phyloP scores from a whole-genome alignment of 2,329 filamentous ascomycete species.

The Arthrobotrys megalospora region DNA sequence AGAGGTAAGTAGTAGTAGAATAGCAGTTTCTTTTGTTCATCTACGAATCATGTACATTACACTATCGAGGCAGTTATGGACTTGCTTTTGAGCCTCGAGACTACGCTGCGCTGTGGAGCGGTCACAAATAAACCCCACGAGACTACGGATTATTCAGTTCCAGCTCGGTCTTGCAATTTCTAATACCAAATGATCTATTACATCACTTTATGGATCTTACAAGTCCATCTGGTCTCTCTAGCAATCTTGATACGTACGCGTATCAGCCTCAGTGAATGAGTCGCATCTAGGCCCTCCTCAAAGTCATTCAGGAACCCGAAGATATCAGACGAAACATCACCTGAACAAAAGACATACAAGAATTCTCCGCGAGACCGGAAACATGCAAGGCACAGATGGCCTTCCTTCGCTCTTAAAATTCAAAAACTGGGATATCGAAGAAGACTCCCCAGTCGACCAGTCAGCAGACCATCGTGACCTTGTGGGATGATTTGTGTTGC shows the following conservation, averaged over 20 bases:
- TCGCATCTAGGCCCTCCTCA: slow-evolving; percentile 11
- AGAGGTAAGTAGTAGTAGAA: neutral
- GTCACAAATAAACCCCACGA: slow-evolving; percentile 25
- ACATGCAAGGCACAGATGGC: slow-evolving; percentile 46
- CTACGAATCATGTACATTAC: slow-evolving; percentile 43
- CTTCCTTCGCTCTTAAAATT: slow-evolving; percentile 9
- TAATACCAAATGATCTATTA: slow-evolving; percentile 33
- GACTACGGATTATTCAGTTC: neutral
- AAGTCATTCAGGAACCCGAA: slow-evolving; percentile 46
- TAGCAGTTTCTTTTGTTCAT: neutral
- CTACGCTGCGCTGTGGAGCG: neutral
- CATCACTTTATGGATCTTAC: slow-evolving; percentile 28
- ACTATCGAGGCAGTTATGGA: slow-evolving; percentile 28
- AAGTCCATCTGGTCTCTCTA: neutral
- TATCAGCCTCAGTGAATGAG: slow-evolving; percentile 13
- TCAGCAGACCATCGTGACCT: slow-evolving; percentile 52
- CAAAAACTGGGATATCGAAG: slow-evolving; percentile 1
- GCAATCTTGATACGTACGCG: neutral
- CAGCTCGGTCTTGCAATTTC: neutral
- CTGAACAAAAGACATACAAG: slow-evolving; percentile 7
- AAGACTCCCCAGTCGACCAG: slow-evolving; percentile 24
- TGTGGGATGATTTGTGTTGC: slow-evolving; percentile 53
- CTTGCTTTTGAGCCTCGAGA: slow-evolving; percentile 19
- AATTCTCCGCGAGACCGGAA: slow-evolving; percentile 51
- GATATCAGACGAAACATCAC: slow-evolving; percentile 21